Evolutionary conservation across 257 asterid species (phyloP), one percentile per base, ranked within the genome.

Genomic region (Paulownia fortunei): DNA sequence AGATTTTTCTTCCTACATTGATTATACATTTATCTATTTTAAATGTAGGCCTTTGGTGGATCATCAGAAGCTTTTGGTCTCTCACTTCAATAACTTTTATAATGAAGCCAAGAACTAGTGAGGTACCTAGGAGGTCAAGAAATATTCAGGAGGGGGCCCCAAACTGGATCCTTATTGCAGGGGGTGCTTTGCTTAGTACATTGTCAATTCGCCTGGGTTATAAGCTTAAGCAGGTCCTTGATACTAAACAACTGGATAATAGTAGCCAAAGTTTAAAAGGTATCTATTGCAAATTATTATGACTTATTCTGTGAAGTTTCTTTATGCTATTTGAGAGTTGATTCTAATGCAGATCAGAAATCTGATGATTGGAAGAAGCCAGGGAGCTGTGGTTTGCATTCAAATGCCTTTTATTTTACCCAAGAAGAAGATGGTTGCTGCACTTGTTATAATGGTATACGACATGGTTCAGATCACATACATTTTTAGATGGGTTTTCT

Each of bases 161-260:
- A 6, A 91, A 93, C 67, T 93, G 98, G 98, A 73, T 93, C 79
- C 81, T 93, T 74, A 88, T 93, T 80, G 97, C 94, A 15, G 97
- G 97, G 47, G 87, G 94, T 82, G 96, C 96, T 60, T 78, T 93
- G 77, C 80, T 93, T 69, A 91, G 97, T 83, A 90, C 93, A 27
- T 73, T 93, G 80, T 90, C 97, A 12, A 68, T 93, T 80, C 96
- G 90, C 81, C 85, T 93, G 34, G 98, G 97, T 54, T 93, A 82
- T 82, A 93, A 90, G 88, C 86, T 93, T 86, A 91, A 91, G 87
- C 97, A 90, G 84, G 87, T 84, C 75, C 84, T 85, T 66, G 97
- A 93, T 79, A 80, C 87, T 71, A 91, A 86, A 74, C 92, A 78
- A 66, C 76, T 72, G 18, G 86, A 85, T 76, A 78, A 39, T 79